Base-by-base conservation (phyloP, 2,329 filamentous ascomycete species). In the Arachnomyces sp. region DNA sequence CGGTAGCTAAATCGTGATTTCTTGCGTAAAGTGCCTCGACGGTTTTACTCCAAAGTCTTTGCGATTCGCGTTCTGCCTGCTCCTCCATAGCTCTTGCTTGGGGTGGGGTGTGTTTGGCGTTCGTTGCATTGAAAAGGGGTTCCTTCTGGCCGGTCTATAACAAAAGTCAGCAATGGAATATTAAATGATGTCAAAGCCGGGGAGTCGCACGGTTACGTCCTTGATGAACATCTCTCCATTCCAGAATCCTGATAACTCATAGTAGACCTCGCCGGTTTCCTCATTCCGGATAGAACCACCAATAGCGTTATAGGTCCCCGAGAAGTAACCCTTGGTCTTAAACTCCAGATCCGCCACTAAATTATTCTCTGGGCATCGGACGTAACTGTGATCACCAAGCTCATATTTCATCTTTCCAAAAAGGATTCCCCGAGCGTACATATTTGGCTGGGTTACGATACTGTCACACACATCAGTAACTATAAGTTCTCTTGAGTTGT, bases 371-470 rank as follows among this genome's bases (percentile, higher is more conserved):
- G 90, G 87, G 61, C 92, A 96, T 49, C 82, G 77, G 14, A 98
- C 85, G 53, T 88, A 86, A 60, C 89, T 94, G 67, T 94, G 89
- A 60, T 96, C 90, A 48, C 90, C 92, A 6, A 98, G 78, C 68
- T 98, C 92, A 64, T 96, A 98, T 64, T 95, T 96, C 92, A 98
- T 96, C 64, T 95, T 96, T 35, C 92, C 92, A 56, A 98, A 95
- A 7, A 98, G 72, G 44, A 98, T 96, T 28, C 92, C 90, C 46
- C 92, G 79, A 15, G 90, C 92, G 62, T 98, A 98, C 88, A 98
- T 98, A 68, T 98, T 98, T 13, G 92, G 92, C 58, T 98, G 92
- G 3, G 92, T 96, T 38, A 96, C 67, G 56, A 93, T 85, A 64
- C 86, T 93, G 51, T 20, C 11, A 31, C 15, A 45, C 46, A 39